phyloP scores from a whole-genome alignment of 2,329 filamentous ascomycete genomes.

The Neocucurbitaria cava region DNA sequence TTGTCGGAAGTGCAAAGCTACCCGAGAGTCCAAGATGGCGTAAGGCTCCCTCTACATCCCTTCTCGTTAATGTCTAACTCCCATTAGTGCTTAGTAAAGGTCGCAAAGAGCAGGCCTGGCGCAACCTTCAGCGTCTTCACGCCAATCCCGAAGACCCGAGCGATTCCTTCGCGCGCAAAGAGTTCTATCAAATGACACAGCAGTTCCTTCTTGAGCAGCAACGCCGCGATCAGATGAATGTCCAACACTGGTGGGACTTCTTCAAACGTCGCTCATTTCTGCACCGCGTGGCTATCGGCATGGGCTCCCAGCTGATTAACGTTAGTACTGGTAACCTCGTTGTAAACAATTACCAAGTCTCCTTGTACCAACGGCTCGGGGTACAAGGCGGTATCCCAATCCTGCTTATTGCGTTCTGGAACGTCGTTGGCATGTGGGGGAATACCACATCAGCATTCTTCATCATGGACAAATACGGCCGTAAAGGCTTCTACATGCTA shows the following conservation, averaged over 20 bases:
- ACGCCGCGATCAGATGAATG: background rate
- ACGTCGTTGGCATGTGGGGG: background rate
- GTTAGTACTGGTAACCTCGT: background rate
- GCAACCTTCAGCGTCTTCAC: slow-evolving; percentile 3
- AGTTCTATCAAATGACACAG: slow-evolving; percentile 13
- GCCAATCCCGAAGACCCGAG: background rate
- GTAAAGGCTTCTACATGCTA: background rate
- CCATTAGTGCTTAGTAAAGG: slow-evolving; percentile 1
- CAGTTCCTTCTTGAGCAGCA: slow-evolving; percentile 1
- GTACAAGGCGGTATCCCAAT: slow-evolving; percentile 12
- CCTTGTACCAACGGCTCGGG: slow-evolving; percentile 19
- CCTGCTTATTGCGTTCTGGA: slow-evolving; percentile 3
- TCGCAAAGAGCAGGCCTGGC: slow-evolving; percentile 6
- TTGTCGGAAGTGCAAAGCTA: background rate
- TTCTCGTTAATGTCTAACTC: background rate
- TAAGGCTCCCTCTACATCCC: background rate
- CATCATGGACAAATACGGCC: background rate
- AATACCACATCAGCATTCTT: background rate
- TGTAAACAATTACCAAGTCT: slow-evolving; percentile 14
- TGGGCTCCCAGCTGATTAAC: background rate
- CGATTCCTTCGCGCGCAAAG: slow-evolving; percentile 5
- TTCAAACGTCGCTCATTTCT: background rate
- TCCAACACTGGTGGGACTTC: background rate
- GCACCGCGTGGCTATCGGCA: background rate
- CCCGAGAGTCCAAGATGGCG: slow-evolving; percentile 7